A percentile compares a stretch with the other conserved stretches of the same genome.
Conservation (phyloP, 2,329 filamentous ascomycete species). For the Penicillium sp. region DNA sequence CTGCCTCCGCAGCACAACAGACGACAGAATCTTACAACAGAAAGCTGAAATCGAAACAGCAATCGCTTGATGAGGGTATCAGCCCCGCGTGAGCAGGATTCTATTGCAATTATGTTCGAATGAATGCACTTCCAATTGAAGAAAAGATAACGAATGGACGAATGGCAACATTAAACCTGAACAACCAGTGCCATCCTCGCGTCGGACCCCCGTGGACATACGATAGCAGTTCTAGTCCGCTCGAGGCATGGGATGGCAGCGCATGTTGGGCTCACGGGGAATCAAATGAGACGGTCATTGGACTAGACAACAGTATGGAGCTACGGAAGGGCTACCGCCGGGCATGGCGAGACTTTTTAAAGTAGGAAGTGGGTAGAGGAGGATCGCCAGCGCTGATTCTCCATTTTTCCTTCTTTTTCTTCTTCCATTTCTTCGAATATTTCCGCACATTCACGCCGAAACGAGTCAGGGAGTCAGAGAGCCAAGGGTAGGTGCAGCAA, state of each 20-base stretch:
- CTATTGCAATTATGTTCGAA: background rate
- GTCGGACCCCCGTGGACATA: background rate
- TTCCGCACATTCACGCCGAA: background rate
- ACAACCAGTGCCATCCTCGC: slow-evolving; percentile 10
- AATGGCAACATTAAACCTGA: background rate
- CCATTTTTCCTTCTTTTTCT: background rate
- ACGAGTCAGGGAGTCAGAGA: background rate
- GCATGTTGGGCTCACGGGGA: slow-evolving; percentile 25
- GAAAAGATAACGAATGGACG: slow-evolving; percentile 2
- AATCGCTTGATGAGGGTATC: background rate
- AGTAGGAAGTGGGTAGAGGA: background rate
- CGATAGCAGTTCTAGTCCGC: slow-evolving; percentile 10
- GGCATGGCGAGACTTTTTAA: background rate
- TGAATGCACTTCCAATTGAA: background rate
- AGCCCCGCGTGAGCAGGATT: background rate
- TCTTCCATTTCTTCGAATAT: background rate
- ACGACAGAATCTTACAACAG: background rate
- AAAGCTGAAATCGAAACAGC: background rate
- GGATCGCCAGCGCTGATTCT: background rate
- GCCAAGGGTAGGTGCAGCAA: background rate
- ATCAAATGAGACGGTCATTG: slow-evolving; percentile 2
- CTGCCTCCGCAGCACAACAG: background rate
- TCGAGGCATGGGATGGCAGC: slow-evolving; percentile 17
- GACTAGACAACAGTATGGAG: background rate
- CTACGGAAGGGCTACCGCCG: background rate